A percentile compares a stretch with the other conserved stretches of the same genome.
These are phyloP conservation scores for Fusarium odoratissimum DNA, from an alignment of 2,329 filamentous ascomycete species.

Conservation along the genomic window DNA sequence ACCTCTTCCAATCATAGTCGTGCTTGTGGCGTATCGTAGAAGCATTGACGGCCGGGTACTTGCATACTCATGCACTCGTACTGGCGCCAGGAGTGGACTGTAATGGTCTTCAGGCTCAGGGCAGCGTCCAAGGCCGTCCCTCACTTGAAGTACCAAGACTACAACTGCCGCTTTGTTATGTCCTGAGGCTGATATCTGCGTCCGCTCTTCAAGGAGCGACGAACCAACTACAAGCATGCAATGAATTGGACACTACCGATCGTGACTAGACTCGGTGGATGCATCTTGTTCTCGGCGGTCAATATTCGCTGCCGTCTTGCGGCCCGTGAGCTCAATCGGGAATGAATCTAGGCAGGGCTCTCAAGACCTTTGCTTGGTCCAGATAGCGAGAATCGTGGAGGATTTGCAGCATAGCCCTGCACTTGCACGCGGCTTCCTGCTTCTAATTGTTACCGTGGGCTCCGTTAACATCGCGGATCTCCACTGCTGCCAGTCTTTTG, in stretches of 20 bases:
- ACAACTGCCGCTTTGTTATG: slow-evolving; percentile 26
- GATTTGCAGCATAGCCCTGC: slow-evolving; percentile 41
- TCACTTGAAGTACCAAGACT: slow-evolving; percentile 31
- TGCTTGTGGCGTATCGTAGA: slow-evolving; percentile 62
- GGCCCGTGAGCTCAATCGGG: slow-evolving; percentile 37
- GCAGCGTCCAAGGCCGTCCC: slow-evolving; percentile 31
- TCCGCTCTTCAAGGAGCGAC: slow-evolving; percentile 11
- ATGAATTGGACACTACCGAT: slow-evolving; percentile 12
- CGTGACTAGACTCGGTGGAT: slow-evolving; percentile 28
- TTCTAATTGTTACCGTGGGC: slow-evolving; percentile 39
- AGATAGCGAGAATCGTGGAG: slow-evolving; percentile 41
- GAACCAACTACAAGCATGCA: slow-evolving; percentile 5
- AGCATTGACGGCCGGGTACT: slow-evolving; percentile 59
- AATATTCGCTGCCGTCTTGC: slow-evolving; percentile 32
- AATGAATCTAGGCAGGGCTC: slow-evolving; percentile 28
- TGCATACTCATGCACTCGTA: slow-evolving; percentile 58
- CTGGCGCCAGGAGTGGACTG: slow-evolving; percentile 29
- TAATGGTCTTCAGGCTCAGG: slow-evolving; percentile 37
- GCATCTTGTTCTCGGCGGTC: slow-evolving; percentile 22
- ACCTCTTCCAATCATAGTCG: slow-evolving; percentile 54
- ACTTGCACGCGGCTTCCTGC: slow-evolving; percentile 48
- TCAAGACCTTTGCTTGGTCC: slow-evolving; percentile 45
- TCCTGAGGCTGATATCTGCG: slow-evolving; percentile 24
- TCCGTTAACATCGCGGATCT: slow-evolving; percentile 30
- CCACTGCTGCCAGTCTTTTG: slow-evolving; percentile 23